Evolutionary conservation across 768 basidiomycete genomes (phyloP), one percentile per base, ranked within the genome.

Genomic region (Rhodosporidiobolus sp.): DNA sequence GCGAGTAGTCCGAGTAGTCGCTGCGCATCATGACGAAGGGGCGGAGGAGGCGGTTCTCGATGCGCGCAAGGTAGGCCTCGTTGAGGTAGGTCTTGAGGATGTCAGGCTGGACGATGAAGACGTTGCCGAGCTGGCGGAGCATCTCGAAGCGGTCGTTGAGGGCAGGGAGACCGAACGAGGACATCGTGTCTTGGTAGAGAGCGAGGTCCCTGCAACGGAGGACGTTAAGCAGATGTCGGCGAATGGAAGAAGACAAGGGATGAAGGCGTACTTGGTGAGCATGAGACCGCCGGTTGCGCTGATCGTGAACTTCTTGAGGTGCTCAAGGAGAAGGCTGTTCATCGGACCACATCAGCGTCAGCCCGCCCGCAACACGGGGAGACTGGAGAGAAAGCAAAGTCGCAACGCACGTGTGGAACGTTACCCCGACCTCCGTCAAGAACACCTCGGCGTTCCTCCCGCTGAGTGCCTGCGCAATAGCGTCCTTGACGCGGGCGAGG

Each of bases 101-200:
- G 74, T 97, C 94, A 12, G 95, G 94, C 65, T 89, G 91, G 60
- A 99, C 91, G 74, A 98, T 89, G 85, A 97, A 99, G 74, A 94
- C 86, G 79, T 98, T 95, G 76, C 95, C 96, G 9, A 99, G 87
- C 81, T 98, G 94, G 52, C 94, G 89, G 73, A 98, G 89, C 83
- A 98, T 97, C 80, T 98, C 96, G 83, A 95, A 99, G 32, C 95
- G 92, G 80, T 98, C 94, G 75, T 89, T 87, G 14, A 99, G 85
- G 12, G 90, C 85, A 19, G 91, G 87, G 54, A 96, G 88, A 43
- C 85, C 85, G 82, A 95, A 97, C n/a, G 86, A 87, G 72, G 85
- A 83, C 75, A 96, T 87, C 3, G 87, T 86, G 77, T 98, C 96
- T 83, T 98, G 96, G 79, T 99, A 99, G 30, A 90, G 88, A 76